A percentile compares a stretch with the other conserved stretches of the same genome.
phyloP scores from a whole-genome alignment of 2,329 filamentous ascomycete genomes.

The Sclerotinia minor region DNA sequence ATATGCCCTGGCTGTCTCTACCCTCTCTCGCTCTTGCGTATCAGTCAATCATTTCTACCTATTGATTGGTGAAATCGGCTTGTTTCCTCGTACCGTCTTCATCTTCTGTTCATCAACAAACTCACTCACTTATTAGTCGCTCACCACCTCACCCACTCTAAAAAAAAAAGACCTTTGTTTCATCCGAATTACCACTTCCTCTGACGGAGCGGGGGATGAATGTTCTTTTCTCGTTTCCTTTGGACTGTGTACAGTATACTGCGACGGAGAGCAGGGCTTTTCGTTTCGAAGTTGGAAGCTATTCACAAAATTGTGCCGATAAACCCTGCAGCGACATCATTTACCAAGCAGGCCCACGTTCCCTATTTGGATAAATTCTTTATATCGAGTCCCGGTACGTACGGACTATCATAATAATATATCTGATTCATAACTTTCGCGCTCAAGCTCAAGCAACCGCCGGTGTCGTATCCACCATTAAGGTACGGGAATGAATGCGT shows the following conservation, averaged over 20 bases:
- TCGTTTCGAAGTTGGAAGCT: constrained; percentile 11
- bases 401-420: background rate
- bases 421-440: constrained; percentile 6
- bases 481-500: too few species aligned
- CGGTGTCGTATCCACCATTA: background rate
- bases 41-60: too few species aligned
- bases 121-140: background rate
- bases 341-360: background rate
- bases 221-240: background rate
- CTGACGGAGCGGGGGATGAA: background rate
- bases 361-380: constrained; percentile 7
- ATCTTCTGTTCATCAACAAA: background rate
- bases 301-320: background rate
- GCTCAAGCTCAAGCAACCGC: constrained; percentile 15
- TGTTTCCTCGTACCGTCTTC: background rate
- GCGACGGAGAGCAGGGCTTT: background rate
- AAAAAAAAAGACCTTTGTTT: background rate
- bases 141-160: background rate
- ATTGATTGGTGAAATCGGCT: background rate
- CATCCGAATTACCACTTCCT: background rate
- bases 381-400: constrained; percentile 5
- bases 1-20: too few species aligned
- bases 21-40: background rate
- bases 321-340: constrained; percentile 1
- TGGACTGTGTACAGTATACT: too few species aligned